Percentiles rank a stretch among this genome's conserved stretches.
These are phyloP conservation scores for Aegilops speltoides DNA, from an alignment of 176 grass and related monocot genomes.

Conservation along the genomic window DNA sequence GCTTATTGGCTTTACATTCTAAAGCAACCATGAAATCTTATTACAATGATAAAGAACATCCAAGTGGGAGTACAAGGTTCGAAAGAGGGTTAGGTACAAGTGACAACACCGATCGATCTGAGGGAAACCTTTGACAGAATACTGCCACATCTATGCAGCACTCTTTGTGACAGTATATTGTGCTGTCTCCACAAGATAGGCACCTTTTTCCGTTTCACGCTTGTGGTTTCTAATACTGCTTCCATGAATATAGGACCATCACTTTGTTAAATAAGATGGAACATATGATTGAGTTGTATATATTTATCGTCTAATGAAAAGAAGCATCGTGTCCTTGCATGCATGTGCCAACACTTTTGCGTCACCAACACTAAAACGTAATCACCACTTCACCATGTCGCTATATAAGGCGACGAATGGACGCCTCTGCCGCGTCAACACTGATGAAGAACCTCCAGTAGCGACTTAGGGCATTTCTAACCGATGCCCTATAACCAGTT, in stretches of 20 bases:
- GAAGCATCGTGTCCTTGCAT: neutral
- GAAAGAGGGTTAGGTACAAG: neutral
- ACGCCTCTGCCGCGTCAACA: too few species aligned
- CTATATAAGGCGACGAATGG: too few species aligned
- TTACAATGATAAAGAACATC: neutral
- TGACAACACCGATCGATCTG: neutral
- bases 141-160: neutral
- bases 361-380: too few species aligned
- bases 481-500: too few species aligned
- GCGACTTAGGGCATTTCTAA: too few species aligned
- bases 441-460: too few species aligned
- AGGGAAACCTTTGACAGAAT: neutral
- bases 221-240: neutral
- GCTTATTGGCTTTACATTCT: neutral
- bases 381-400: too few species aligned
- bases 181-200: conserved; percentile 2
- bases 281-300: neutral
- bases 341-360: neutral
- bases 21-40: neutral
- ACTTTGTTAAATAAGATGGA: neutral
- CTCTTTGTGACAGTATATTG: neutral
- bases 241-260: neutral
- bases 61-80: neutral
- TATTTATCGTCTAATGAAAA: neutral
- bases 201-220: neutral